These are phyloP conservation scores for Zizania palustris DNA, from an alignment of 202 grass and related monocot species.

Conservation along the genomic window DNA sequence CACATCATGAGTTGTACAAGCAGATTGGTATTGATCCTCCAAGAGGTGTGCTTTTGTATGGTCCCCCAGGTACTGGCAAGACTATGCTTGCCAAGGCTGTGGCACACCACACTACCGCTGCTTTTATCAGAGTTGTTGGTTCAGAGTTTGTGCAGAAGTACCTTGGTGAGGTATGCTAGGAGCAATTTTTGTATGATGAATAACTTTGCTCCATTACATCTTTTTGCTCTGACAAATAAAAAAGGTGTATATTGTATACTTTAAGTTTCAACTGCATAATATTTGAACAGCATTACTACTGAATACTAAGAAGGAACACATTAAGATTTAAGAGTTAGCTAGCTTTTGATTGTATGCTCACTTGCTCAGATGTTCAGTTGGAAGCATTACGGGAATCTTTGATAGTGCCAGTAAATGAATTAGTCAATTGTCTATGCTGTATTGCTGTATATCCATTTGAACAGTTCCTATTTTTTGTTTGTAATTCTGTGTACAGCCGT, in stretches of 20 bases:
- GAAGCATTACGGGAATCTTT: neutral
- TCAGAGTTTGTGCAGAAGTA: conserved; percentile 98
- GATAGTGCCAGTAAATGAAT: neutral
- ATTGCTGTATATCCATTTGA: neutral
- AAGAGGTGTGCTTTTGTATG: conserved; percentile 89
- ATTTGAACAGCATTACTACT: neutral
- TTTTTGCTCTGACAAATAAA: conserved; percentile 7
- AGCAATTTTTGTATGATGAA: neutral
- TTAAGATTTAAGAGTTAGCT: conserved; percentile 1
- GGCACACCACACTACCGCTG: conserved; percentile 88
- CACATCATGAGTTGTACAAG: conserved; percentile 96
- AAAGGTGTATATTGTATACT: neutral
- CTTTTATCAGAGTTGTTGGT: conserved; percentile 95
- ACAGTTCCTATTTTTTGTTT: neutral
- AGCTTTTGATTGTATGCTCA: conserved; percentile 10
- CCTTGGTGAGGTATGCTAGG: conserved; percentile 77
- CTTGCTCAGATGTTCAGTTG: neutral
- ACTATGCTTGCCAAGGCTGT: conserved; percentile 97
- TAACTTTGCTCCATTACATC: neutral
- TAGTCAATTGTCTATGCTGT: neutral
- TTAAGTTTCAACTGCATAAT: neutral
- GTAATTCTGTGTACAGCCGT: conserved; percentile 1
- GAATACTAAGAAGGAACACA: neutral
- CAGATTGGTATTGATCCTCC: conserved; percentile 99
- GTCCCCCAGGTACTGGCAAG: conserved; percentile 90